Percentiles rank a stretch among this genome's conserved stretches.
Evolutionary conservation across 257 asterid species (phyloP).

Genomic region (Datura wrightii): DNA sequence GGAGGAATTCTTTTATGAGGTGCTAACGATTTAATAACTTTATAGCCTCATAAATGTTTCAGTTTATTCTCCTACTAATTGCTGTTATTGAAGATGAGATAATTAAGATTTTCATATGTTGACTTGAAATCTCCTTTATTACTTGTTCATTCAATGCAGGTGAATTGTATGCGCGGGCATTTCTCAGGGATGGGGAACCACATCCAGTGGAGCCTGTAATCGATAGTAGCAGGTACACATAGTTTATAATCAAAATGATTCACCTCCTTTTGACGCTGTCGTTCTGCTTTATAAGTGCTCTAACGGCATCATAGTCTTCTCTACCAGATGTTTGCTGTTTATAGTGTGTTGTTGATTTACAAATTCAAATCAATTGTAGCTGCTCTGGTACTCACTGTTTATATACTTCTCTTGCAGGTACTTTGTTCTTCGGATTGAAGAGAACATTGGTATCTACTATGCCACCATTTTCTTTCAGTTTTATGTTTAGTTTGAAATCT

Average conservation of each 20-base stretch:
- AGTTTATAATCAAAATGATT: slow-evolving; percentile 23
- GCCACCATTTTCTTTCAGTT: slow-evolving; percentile 31
- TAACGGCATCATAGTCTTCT: neutral
- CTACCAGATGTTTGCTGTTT: neutral
- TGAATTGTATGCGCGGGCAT: slow-evolving; percentile 96
- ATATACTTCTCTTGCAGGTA: slow-evolving; percentile 64
- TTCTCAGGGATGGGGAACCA: slow-evolving; percentile 94
- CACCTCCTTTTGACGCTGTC: slow-evolving; percentile 4
- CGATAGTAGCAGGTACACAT: slow-evolving; percentile 95
- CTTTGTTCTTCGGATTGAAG: slow-evolving; percentile 94
- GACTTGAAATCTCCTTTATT: slow-evolving; percentile 26
- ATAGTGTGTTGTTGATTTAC: neutral
- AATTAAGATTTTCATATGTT: neutral
- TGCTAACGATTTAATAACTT: neutral
- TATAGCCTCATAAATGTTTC: neutral
- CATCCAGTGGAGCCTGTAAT: slow-evolving; percentile 98
- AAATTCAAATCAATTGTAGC: neutral
- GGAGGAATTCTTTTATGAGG: neutral
- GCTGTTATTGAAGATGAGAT: neutral
- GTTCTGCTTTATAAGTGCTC: neutral
- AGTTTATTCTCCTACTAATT: neutral
- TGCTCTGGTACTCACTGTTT: slow-evolving; percentile 2
- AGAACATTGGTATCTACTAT: slow-evolving; percentile 70
- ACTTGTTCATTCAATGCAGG: slow-evolving; percentile 51
- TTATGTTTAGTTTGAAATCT: slow-evolving; percentile 1